These are phyloP conservation scores for Aureobasidium mangrovei DNA, from an alignment of 2,329 filamentous ascomycete species.

Conservation along the genomic window DNA sequence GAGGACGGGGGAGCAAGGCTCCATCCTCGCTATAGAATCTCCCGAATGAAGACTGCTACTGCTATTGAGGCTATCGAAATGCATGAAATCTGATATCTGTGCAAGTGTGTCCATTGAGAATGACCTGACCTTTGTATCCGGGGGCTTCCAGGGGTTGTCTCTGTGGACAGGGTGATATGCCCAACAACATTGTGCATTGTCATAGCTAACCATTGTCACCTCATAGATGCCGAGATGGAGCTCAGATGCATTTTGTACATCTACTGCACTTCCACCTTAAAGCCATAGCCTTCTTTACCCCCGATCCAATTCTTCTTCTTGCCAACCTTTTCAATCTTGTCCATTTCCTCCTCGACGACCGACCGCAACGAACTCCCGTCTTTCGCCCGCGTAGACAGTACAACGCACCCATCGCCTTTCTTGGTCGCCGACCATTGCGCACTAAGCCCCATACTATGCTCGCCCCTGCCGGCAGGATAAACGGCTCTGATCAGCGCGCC, in stretches of 20 bases:
- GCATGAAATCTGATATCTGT: too few species aligned
- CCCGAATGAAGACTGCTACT: too few species aligned
- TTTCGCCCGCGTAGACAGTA: conserved; percentile 31
- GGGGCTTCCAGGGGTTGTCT: too few species aligned
- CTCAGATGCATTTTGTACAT: neutral
- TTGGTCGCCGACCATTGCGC: conserved; percentile 35
- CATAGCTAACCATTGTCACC: too few species aligned
- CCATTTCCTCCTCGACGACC: conserved; percentile 32
- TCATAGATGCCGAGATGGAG: too few species aligned
- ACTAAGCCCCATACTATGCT: conserved; percentile 33
- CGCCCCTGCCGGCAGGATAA: conserved; percentile 48
- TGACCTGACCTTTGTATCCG: too few species aligned
- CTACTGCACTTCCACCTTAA: conserved; percentile 30
- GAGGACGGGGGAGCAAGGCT: too few species aligned
- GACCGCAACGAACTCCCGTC: conserved; percentile 31
- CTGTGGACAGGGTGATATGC: too few species aligned
- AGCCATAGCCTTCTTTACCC: conserved; percentile 33
- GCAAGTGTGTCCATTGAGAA: too few species aligned
- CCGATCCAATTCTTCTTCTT: conserved; percentile 51
- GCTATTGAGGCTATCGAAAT: too few species aligned
- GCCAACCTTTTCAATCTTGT: conserved; percentile 45
- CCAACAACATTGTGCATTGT: too few species aligned
- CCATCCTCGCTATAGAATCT: too few species aligned
- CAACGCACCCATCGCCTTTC: conserved; percentile 36
- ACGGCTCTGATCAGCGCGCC: conserved; percentile 49